Evolutionary conservation across 352 stramenopile species (phyloP).

Genomic region (Pythium biforme): DNA sequence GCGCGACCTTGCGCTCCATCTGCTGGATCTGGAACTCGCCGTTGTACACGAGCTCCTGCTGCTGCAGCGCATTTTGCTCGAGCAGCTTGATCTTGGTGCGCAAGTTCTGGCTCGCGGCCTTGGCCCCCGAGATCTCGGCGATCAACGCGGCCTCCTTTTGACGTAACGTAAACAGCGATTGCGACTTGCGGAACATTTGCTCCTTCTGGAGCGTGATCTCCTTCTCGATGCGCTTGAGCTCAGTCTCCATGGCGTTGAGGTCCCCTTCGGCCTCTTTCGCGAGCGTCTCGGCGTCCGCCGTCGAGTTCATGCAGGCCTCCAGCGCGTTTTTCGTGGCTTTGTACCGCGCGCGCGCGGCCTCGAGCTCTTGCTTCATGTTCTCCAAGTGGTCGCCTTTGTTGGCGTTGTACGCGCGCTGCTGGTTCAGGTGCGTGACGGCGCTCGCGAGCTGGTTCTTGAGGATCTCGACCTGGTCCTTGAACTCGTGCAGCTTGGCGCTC

Average conservation of each 20-base stretch:
- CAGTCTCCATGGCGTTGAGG: slow-evolving; percentile 59
- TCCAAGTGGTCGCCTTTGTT: slow-evolving; percentile 77
- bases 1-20: slow-evolving; percentile 94
- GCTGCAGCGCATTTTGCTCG: slow-evolving; percentile 84
- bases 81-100: slow-evolving; percentile 90
- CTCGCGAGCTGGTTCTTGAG: slow-evolving; percentile 90
- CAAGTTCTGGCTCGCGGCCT: slow-evolving; percentile 87
- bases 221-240: slow-evolving; percentile 69
- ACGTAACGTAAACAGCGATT: slow-evolving; percentile 85
- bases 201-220: slow-evolving; percentile 89
- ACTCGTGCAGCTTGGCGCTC: slow-evolving; percentile 66
- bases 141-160: slow-evolving; percentile 89
- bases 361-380: slow-evolving; percentile 75
- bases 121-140: slow-evolving; percentile 90
- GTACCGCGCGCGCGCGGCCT: slow-evolving; percentile 61
- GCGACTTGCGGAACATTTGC: slow-evolving; percentile 90
- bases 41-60: slow-evolving; percentile 96
- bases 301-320: slow-evolving; percentile 68
- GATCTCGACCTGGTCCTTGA: slow-evolving; percentile 91
- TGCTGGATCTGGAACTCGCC: slow-evolving; percentile 97
- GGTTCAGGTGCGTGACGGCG: slow-evolving; percentile 79
- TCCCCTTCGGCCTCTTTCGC: slow-evolving; percentile 85
- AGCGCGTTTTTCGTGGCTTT: slow-evolving; percentile 81
- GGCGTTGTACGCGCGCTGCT: slow-evolving; percentile 74
- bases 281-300: slow-evolving; percentile 76